Evolutionary conservation across 257 asterid species (phyloP).

Genomic region (Capsicum pubescens): DNA sequence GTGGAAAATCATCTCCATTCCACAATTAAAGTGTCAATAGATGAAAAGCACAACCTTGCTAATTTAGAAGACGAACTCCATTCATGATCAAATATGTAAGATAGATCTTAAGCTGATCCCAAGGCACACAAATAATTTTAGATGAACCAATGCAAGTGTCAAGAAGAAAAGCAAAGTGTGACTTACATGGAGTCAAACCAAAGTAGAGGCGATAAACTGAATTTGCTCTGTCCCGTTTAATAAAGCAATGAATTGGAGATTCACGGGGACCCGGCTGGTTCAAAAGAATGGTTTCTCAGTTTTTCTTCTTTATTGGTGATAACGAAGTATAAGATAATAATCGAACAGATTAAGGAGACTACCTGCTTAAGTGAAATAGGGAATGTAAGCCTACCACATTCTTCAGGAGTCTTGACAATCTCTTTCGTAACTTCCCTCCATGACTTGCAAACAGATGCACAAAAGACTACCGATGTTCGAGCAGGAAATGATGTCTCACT

Average conservation of each 20-base stretch:
- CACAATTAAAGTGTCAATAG: neutral
- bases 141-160: neutral
- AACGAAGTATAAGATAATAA: neutral
- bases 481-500: slow-evolving; percentile 43
- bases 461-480: slow-evolving; percentile 35
- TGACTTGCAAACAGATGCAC: slow-evolving; percentile 42
- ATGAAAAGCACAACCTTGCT: neutral
- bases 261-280: slow-evolving; percentile 94
- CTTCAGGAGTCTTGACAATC: slow-evolving; percentile 41
- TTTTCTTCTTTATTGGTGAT: neutral
- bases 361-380: slow-evolving; percentile 46
- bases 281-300: neutral
- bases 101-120: neutral
- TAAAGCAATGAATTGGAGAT: slow-evolving; percentile 87
- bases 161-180: neutral
- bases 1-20: neutral
- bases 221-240: slow-evolving; percentile 80
- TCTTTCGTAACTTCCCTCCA: slow-evolving; percentile 43
- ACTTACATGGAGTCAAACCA: slow-evolving; percentile 92
- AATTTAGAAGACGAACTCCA: neutral
- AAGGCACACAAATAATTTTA: neutral
- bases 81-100: neutral
- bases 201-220: slow-evolving; percentile 72
- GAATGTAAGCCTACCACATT: slow-evolving; percentile 42
- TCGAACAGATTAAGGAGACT: neutral